Base-by-base conservation (phyloP, 2,329 filamentous ascomycete species). In the Fusarium cyanostomum region DNA sequence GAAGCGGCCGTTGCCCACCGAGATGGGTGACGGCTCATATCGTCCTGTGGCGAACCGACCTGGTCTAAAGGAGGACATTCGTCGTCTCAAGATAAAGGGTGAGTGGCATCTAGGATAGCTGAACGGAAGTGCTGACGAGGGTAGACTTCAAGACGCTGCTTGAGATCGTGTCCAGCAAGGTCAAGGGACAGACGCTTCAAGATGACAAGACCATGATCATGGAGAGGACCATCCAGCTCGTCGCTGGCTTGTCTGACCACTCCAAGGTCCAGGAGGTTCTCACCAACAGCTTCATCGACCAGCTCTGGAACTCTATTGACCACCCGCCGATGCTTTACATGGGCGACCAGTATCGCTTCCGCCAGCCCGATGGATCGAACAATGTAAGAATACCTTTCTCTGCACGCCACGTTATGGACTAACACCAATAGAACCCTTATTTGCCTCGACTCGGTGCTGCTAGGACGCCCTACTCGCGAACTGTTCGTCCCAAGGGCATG, bases 181-280 rank as follows among this genome's bases (percentile, higher is more conserved):
- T 88, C 28, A 88, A 85, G 66, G 88, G 89, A 1, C 82, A 83
- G 55, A 80, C 85, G 43, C 80, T 89, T 10, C 76, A 86, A 6
- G 88, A 94, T 68, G 92, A 94, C 78, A 91, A 90, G 77, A 90
- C 88, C 2, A 90, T 92, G 81, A 79, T 92, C 39, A 91, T 92
- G 86, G 90, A 92, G 74, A 81, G 86, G 8, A 82, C 89, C 6
- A 92, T 92, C 59, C 85, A 89, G 78, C 80, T 92, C 13, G 89
- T 92, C 6, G 82, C 88, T 11, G 84, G 83, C 28, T 79, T 92
- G 30, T 89, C 88, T 1, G 77, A 82, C 45, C 79, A 83, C 52
- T 92, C 89, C 2, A 84, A 84, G 67, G 81, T 84, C 24, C 82
- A 89, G 9, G 79, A 83, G 37, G 78, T 87, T 48, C 78, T 93